Base-by-base conservation (phyloP, 1,139 yeast genomes). In the Sugiyamaella sp. region DNA sequence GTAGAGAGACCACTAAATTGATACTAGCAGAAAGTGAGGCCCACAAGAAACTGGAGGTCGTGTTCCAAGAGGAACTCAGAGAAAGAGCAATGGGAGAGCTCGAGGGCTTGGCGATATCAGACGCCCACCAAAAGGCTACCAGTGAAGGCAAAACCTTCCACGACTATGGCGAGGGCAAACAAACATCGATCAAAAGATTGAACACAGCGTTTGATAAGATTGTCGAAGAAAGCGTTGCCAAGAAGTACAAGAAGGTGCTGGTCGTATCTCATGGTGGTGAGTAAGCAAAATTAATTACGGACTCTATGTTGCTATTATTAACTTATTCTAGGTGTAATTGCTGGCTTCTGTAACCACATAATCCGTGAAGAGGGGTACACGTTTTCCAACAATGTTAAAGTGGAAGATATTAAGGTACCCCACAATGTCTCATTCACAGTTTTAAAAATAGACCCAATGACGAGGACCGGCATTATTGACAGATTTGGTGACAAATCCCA, bases 211-310 rank as follows among this genome's bases (percentile, higher is more conserved):
- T 87, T 76, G 71, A 75, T 19, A 54, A 58, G 2, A 67, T 84
- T 0, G 65, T 83, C 2, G 71, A 71, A 5, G 70, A 71, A 14
- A 73, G 81, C 8, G 58, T 63, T 1, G 64, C 63, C 0, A 64
- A 71, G 2, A 68, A 68, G 17, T 68, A 74, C 57, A 67, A 70
- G 45, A 86, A 85, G 57, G 77, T 86, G 1, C 74, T 84, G 24
- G 58, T 89, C 22, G 84, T 93, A 54, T 83, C 93, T 10, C 97
- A 90, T 66, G 97, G 97, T 17, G 96, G 97, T 4, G 37, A 29
- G 50, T 46, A 35, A 14, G 14, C 14, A 6, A 8, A 12, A 29
- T 4, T 12, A 12, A 12, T 10, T 4, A 4, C 14, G 8, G 14
- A 29, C 14, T 4, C 10, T 14, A 6, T 8, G 14, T 32, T 32